phyloP scores from a whole-genome alignment of 495 filamentous ascomycete species.

The Penicillium subrubescens region DNA sequence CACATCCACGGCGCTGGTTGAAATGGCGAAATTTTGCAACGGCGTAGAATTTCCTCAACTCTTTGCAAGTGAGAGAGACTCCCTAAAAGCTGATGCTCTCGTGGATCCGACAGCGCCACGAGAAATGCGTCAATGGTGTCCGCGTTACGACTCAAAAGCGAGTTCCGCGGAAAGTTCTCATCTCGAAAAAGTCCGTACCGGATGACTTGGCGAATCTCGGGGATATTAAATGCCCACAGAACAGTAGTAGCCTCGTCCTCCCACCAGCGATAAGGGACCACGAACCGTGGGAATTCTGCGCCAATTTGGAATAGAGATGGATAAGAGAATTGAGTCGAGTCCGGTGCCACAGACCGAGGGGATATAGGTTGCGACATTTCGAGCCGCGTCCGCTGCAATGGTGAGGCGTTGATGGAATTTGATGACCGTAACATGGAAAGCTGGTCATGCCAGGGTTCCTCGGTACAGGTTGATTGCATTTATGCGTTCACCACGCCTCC shows the following conservation, averaged over 20 bases:
- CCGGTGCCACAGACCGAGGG: constrained; percentile 1
- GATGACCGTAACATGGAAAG: constrained; percentile 7
- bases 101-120: constrained; percentile 26
- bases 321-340: constrained; percentile 33
- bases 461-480: constrained; percentile 24
- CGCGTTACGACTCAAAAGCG: constrained; percentile 35
- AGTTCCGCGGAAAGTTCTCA: constrained; percentile 36
- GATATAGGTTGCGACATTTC: constrained; percentile 15
- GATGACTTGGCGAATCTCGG: constrained; percentile 41
- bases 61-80: constrained; percentile 41
- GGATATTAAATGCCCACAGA: constrained; percentile 46
- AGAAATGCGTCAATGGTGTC: constrained; percentile 40
- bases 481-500: constrained; percentile 17
- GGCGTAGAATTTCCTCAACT: constrained; percentile 47
- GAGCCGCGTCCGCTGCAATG: not conserved
- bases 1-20: constrained; percentile 39
- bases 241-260: constrained; percentile 45
- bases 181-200: constrained; percentile 42
- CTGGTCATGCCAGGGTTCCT: constrained; percentile 15
- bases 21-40: constrained; percentile 27
- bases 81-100: constrained; percentile 31
- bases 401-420: not conserved
- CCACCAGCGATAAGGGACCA: constrained; percentile 42
- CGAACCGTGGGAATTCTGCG: constrained; percentile 38
- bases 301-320: constrained; percentile 35